Evolutionary conservation across 2,329 filamentous ascomycete genomes (phyloP).

Genomic region (Aureobasidium sp.): DNA sequence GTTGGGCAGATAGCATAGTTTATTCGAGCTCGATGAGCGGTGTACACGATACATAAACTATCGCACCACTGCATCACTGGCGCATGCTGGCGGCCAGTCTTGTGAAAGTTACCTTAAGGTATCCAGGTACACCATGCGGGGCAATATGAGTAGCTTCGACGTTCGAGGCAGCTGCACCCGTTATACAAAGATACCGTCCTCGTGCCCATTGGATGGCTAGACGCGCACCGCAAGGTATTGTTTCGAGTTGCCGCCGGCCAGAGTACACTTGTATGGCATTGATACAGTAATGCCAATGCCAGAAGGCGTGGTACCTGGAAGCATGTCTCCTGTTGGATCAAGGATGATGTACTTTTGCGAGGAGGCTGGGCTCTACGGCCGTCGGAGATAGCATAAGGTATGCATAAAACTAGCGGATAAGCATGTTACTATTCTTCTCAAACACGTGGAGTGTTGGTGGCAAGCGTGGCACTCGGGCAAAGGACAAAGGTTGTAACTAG

Average conservation of each 20-base stretch:
- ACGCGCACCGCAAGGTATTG: neutral
- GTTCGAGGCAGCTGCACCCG: constrained; percentile 1
- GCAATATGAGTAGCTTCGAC: constrained; percentile 1
- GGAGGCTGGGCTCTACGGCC: neutral
- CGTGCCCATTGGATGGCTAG: neutral
- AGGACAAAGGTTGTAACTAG: constrained; percentile 11
- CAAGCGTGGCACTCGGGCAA: constrained; percentile 15
- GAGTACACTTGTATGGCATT: neutral
- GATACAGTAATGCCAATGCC: neutral
- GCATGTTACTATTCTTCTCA: constrained; percentile 7
- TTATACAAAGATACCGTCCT: neutral
- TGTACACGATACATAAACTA: constrained; percentile 5
- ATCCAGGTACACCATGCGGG: neutral
- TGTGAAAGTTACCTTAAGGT: neutral
- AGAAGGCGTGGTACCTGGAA: neutral
- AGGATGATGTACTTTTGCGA: neutral
- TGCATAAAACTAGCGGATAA: neutral
- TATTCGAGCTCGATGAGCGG: constrained; percentile 7
- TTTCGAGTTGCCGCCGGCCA: neutral
- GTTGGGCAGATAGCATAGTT: neutral
- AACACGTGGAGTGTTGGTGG: constrained; percentile 8
- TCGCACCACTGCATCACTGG: constrained; percentile 4
- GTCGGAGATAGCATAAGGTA: neutral
- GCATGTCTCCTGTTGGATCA: neutral
- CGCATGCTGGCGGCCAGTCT: neutral